Conservation (phyloP, 2,329 filamentous ascomycete genomes). For the Fusarium foetens region DNA sequence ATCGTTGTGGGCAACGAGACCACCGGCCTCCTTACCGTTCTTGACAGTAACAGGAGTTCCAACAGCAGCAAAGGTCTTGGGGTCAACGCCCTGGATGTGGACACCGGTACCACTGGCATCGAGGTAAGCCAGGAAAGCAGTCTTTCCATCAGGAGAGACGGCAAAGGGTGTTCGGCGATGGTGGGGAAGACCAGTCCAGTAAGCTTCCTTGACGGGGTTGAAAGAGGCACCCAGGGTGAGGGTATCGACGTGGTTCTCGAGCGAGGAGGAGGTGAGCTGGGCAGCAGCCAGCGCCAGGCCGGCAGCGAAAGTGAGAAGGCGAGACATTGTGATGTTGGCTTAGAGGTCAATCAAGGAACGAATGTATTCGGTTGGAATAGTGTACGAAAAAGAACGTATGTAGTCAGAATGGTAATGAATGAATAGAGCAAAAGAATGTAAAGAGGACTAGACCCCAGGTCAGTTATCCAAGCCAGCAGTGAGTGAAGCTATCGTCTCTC, state of each 20-base stretch:
- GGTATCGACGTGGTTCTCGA: constrained; percentile 51
- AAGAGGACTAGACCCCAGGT: constrained; percentile 38
- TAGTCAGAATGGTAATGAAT: constrained; percentile 35
- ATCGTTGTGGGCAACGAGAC: constrained; percentile 71
- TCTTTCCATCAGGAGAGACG: constrained; percentile 68
- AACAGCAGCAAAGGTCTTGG: constrained; percentile 63
- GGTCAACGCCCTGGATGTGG: constrained; percentile 66
- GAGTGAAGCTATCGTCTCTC: constrained; percentile 30
- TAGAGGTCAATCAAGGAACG: constrained; percentile 4
- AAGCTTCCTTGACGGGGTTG: constrained; percentile 67
- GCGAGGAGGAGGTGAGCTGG: constrained; percentile 41
- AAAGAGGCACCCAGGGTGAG: constrained; percentile 62
- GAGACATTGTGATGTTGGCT: constrained; percentile 33
- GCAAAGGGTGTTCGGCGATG: constrained; percentile 71
- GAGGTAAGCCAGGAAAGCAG: constrained; percentile 69
- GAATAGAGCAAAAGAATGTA: constrained; percentile 41
- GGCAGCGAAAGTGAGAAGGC: constrained; percentile 40
- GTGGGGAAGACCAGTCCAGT: constrained; percentile 70
- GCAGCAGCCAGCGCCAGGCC: constrained; percentile 44
- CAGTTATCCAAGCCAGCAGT: constrained; percentile 30
- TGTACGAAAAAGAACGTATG: constrained; percentile 25
- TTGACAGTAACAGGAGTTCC: constrained; percentile 62
- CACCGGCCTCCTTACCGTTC: constrained; percentile 68
- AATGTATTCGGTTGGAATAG: constrained; percentile 3
- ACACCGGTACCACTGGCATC: constrained; percentile 65